Percentiles rank a stretch among this genome's conserved stretches.
Conservation (phyloP, 441 rosid species). For the Kokia cookei region DNA sequence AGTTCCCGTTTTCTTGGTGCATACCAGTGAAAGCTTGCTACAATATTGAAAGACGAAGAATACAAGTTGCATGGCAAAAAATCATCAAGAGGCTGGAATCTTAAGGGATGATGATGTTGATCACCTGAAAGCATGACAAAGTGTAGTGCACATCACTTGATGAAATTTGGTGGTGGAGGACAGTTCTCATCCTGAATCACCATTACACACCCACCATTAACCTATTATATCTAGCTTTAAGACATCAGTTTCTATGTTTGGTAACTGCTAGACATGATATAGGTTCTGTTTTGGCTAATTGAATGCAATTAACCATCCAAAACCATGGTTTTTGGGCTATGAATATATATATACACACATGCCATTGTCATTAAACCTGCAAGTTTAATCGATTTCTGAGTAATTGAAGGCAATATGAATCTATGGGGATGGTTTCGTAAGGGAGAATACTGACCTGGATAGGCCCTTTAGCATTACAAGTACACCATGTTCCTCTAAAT, state of each 20-base stretch:
- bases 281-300: too few relatives aligned
- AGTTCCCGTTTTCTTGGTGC: conserved; percentile 25
- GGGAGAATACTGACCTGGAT: conserved; percentile 37
- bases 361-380: not conserved
- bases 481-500: conserved; percentile 65
- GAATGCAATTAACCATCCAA: too few relatives aligned
- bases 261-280: not conserved
- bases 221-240: not conserved
- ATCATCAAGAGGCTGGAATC: not conserved
- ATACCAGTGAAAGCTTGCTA: conserved; percentile 38
- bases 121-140: conserved; percentile 65
- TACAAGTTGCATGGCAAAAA: not conserved
- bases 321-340: too few relatives aligned
- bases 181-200: conserved; percentile 64
- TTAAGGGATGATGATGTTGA: not conserved
- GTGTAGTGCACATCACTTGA: conserved; percentile 63
- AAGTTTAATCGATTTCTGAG: not conserved
- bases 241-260: not conserved
- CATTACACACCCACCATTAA: not conserved
- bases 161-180: conserved; percentile 83
- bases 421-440: not conserved
- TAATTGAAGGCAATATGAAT: not conserved
- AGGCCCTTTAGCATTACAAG: conserved; percentile 51
- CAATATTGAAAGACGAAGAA: conserved; percentile 9
- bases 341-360: too few relatives aligned